These are phyloP conservation scores for Calonectria leucothoes DNA, from an alignment of 2,329 filamentous ascomycete species.

Conservation along the genomic window DNA sequence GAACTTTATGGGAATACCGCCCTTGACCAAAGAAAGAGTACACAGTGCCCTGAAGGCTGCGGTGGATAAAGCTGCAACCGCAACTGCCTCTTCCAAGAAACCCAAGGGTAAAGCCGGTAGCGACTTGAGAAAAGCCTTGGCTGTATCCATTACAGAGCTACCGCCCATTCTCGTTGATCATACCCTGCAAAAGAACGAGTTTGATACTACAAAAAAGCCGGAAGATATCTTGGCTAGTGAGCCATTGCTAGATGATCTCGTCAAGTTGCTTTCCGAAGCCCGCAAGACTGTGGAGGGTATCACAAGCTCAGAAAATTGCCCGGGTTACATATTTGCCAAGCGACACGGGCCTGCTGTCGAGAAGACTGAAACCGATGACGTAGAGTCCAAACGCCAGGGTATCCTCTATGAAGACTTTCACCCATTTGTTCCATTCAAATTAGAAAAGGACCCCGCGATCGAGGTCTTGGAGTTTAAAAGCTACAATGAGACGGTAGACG, in stretches of 20 bases:
- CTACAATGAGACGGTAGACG: conserved; percentile 94
- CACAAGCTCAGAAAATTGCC: conserved; percentile 72
- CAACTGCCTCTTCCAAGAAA: conserved; percentile 65
- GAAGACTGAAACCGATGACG: conserved; percentile 46
- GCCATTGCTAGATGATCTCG: conserved; percentile 71
- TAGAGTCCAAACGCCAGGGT: conserved; percentile 53
- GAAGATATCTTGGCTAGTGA: conserved; percentile 78
- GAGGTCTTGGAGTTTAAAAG: conserved; percentile 81
- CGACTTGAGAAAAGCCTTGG: conserved; percentile 82
- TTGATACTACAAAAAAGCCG: conserved; percentile 76
- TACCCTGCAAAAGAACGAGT: conserved; percentile 75
- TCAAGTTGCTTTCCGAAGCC: conserved; percentile 77
- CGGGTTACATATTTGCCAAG: conserved; percentile 90
- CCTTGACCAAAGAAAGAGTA: conserved; percentile 79
- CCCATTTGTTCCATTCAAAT: conserved; percentile 87
- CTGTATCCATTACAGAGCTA: conserved; percentile 86
- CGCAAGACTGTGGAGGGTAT: conserved; percentile 76
- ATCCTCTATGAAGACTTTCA: conserved; percentile 95
- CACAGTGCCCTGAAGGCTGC: conserved; percentile 75
- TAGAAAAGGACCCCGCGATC: conserved; percentile 73
- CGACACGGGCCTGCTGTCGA: conserved; percentile 50
- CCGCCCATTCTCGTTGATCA: conserved; percentile 92
- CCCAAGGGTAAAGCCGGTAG: conserved; percentile 80
- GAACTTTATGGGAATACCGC: conserved; percentile 82
- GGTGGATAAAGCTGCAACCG: conserved; percentile 67